Base-by-base conservation (phyloP, 2,329 filamentous ascomycete genomes). In the Botrytis galanthina region DNA sequence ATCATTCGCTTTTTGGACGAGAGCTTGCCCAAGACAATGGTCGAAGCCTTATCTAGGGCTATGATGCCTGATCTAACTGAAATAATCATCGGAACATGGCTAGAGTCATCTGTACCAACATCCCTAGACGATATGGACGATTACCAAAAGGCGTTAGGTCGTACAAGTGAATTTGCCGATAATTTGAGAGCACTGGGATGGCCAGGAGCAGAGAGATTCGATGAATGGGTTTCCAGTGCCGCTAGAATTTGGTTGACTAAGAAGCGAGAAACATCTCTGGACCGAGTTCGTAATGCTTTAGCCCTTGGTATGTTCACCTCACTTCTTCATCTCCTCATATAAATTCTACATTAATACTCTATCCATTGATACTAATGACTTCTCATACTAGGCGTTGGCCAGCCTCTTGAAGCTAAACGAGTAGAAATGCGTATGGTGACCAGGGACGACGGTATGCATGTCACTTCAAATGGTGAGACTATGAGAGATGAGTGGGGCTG, bases 171-270 rank as follows among this genome's bases (percentile, higher is more conserved):
- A 0, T 92, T 98, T 78, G 92, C 91, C 71, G 83, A 86, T 10
- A 86, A 85, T 1, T 83, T 98, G 12, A 86, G 89, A 51, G 82
- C 84, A 12, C 84, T 91, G 29, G 86, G 88, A 0, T 95, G 93
- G 86, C 85, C 86, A 26, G 87, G 87, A 7, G 85, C 88, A 66
- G 84, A 86, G 22, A 88, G 91, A 46, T 83, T 99, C 54, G 86
- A 88, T 62, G 89, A 93, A 37, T 99, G 96, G 95, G 90, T 93
- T 0, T 88, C 91, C 59, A 90, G 91, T 75, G 92, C 93, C 1
- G 93, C 94, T 0, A 89, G 90, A 73, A 90, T 94, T 39, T 99
- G 96, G 96, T 87, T 98, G 22, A 89, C 89, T 3, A 95, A 94
- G 80, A 92, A 94, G 76, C 90, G 93, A 78, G 94, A 97, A 79